Evolutionary conservation across 805 yeast genomes (phyloP), one percentile per base, ranked within the genome.

Genomic region (Candida oleophila): DNA sequence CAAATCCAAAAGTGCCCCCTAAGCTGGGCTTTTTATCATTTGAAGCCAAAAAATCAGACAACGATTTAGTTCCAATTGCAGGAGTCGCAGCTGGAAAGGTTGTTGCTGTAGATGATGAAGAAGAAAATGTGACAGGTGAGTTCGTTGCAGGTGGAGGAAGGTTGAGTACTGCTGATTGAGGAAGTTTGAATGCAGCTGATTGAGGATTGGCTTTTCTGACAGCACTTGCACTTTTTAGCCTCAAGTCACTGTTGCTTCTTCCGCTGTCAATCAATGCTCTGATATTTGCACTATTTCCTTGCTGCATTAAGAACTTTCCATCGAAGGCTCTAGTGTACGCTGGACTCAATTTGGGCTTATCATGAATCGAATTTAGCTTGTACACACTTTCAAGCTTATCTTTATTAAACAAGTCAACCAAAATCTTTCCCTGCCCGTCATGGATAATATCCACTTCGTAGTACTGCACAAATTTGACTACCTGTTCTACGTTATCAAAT

Each of bases 401-500:
- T 45, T 69, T 73, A 52, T 72, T 66, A 15, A 71, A 71, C 41
- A 73, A 61, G 52, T 72, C 77, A 16, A 73, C 61, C 38, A 65
- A 49, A 1, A 61, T 38, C 18, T 55, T 61, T 2, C 68, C 70
- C 35, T 57, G 50, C 11, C 8, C 15, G 19, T 66, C 72, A 21
- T 56, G 58, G 5, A 68, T 39, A 9, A 62, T 57, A 45, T 76
- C 80, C 22, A 89, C 68, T 1, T 81, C 83, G 60, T 85, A 89
- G 55, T 87, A 77, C 1, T 73, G 62, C 41, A 88, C 83, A 55
- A 89, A 87, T 28, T 66, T 70, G 2, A 66, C 45, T 12, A 87
- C 57, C 43, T 83, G 81, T 0, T 74, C 76, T 0, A 65, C 55
- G n/a, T 76, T 63, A 55, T 88, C 90, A 61, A 87, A 92, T 0